Base-by-base conservation (phyloP, 2,329 filamentous ascomycete genomes). In the Cucurbitaria berberidis region DNA sequence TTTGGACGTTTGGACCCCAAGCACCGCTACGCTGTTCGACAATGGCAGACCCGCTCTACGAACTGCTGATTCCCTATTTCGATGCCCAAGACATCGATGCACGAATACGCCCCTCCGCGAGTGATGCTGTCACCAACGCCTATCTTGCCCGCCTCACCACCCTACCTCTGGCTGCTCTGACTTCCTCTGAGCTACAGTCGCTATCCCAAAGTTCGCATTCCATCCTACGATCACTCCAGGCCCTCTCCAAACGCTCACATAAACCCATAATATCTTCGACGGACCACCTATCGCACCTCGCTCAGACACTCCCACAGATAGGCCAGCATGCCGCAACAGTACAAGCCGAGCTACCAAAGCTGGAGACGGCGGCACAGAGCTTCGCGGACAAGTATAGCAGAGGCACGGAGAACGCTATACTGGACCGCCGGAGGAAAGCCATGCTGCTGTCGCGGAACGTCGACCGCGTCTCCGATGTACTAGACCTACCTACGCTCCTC, bases 301-400 rank as follows among this genome's bases (percentile, higher is more conserved):
- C 82, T 44, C 80, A 82, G n/a, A 84, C 87, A 1, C 80, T 99
- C n/a, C 90, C 91, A 0, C 74, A 79, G 13, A 79, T 98, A 39
- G 85, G 84, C 32, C 80, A 82, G 43, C 84, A 89, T 67, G 85
- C 89, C 3, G 80, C 81, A 34, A 83, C 88, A 38, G 79, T 99
- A 27, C 86, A 86, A 59, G 80, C 87, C 72, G 84, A 85, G 16
- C 86, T 98, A 29, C 92, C 93, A 3, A 84, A 82, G 54, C 84
- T 98, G 34, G 93, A 98, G 71, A 81, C 84, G 49, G 87, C 89
- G 50, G 89, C 91, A 0, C 86, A 93, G 41, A 80, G 79, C 40
- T 99, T 99, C 76, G 91, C 93, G 7, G 84, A 87, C 13, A 90
- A 87, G 36, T 97, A 96, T 74, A 89, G 88, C 74, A 90, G 89